phyloP scores from a whole-genome alignment of 73 alveolate species.

The Paramecium pentaurelia region DNA sequence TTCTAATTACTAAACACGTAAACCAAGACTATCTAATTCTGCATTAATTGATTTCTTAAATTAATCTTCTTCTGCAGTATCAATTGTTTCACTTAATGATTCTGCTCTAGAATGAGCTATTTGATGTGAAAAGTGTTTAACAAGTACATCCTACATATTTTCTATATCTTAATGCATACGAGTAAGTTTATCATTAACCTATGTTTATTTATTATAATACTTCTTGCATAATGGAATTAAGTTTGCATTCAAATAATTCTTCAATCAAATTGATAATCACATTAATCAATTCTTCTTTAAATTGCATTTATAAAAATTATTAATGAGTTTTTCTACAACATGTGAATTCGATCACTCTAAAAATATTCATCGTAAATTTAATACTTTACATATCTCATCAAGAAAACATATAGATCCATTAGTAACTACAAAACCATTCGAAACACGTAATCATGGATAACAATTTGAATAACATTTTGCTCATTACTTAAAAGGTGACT shows the following conservation, averaged over 20 bases:
- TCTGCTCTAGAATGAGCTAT: background rate
- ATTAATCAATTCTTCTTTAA: background rate
- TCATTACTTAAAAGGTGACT: background rate
- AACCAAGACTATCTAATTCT: background rate
- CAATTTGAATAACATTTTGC: background rate
- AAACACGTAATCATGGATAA: background rate
- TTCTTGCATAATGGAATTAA: background rate
- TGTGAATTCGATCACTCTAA: background rate
- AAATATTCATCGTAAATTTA: background rate
- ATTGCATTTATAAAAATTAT: background rate
- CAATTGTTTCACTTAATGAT: background rate
- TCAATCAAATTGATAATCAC: background rate
- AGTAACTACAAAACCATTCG: background rate
- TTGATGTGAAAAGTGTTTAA: background rate
- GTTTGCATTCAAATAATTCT: background rate
- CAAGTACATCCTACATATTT: background rate
- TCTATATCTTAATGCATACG: background rate
- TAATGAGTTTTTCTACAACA: constrained; percentile 10
- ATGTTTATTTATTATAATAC: background rate
- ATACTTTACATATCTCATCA: background rate
- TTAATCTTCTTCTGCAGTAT: background rate
- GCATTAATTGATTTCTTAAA: background rate
- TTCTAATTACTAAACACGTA: background rate
- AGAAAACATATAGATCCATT: background rate
- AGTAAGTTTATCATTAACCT: background rate